A percentile compares a stretch with the other conserved stretches of the same genome.
phyloP scores from a whole-genome alignment of 1,284 basidiomycete genomes.

The Papiliotrema nemorosa region DNA sequence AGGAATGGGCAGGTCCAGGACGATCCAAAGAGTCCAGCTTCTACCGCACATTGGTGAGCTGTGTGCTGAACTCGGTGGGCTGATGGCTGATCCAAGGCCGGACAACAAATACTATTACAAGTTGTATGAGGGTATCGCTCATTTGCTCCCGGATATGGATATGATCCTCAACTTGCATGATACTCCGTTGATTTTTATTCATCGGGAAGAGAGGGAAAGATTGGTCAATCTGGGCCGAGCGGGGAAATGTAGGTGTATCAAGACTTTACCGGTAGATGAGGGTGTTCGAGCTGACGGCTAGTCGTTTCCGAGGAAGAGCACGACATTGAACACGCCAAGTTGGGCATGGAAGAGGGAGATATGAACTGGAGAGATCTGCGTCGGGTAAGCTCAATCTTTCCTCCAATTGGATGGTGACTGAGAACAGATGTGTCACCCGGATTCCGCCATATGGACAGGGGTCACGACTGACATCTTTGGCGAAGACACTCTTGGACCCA shows the following conservation, averaged over 20 bases:
- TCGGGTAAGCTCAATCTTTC: background rate
- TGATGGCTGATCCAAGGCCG: background rate
- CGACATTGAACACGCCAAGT: background rate
- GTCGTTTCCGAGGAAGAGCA: slow-evolving; percentile 4
- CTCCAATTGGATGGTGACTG: background rate
- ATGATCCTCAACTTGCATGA: slow-evolving; percentile 4
- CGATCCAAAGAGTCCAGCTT: background rate
- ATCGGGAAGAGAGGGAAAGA: slow-evolving; percentile 2
- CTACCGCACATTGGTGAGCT: slow-evolving; percentile 3
- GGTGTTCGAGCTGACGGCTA: background rate
- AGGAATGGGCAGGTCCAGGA: background rate
- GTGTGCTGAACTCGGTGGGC: background rate
- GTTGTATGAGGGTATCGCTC: background rate
- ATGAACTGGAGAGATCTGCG: background rate
- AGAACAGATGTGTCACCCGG: background rate
- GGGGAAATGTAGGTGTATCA: background rate
- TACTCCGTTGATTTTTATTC: background rate
- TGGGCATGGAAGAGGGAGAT: background rate
- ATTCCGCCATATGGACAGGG: background rate
- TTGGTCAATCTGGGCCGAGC: background rate
- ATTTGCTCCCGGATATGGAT: slow-evolving; percentile 4
- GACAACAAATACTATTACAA: background rate
- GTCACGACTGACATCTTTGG: background rate
- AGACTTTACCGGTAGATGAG: background rate
- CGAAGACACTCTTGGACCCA: background rate